phyloP scores from a whole-genome alignment of 805 yeast genomes.

The Candida rishiriensis region DNA sequence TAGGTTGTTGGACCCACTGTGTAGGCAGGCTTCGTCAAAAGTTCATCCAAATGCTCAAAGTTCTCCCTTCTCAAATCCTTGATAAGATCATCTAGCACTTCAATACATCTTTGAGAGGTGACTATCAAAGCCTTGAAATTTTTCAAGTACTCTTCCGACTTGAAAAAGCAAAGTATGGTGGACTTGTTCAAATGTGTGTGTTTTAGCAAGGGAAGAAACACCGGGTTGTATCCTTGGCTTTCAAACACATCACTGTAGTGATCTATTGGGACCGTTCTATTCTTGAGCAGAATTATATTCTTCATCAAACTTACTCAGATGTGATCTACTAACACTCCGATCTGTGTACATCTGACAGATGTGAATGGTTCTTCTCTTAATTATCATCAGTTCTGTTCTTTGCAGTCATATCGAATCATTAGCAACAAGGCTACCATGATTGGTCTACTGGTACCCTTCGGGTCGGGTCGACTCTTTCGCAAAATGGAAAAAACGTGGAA shows the following conservation, averaged over 20 bases:
- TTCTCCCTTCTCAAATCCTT: constrained; percentile 15
- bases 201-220: constrained; percentile 68
- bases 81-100: constrained; percentile 54
- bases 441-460: no score
- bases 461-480: no score
- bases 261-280: constrained; percentile 64
- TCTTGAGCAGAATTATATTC: constrained; percentile 58
- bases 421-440: no score
- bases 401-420: no score
- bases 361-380: no score
- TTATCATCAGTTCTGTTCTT: no score
- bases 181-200: constrained; percentile 54
- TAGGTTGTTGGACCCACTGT: constrained; percentile 93
- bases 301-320: neutral
- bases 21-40: constrained; percentile 54
- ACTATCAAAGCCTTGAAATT: constrained; percentile 56
- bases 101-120: constrained; percentile 91
- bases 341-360: no score
- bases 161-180: constrained; percentile 41
- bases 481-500: no score
- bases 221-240: constrained; percentile 35
- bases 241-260: constrained; percentile 50
- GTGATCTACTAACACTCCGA: no score
- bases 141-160: constrained; percentile 36
- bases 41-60: constrained; percentile 14